A percentile compares a stretch with the other conserved stretches of the same genome.
These are phyloP conservation scores for Entophlyctis luteolus DNA, from an alignment of 192 early-diverging fungal species.

Conservation along the genomic window DNA sequence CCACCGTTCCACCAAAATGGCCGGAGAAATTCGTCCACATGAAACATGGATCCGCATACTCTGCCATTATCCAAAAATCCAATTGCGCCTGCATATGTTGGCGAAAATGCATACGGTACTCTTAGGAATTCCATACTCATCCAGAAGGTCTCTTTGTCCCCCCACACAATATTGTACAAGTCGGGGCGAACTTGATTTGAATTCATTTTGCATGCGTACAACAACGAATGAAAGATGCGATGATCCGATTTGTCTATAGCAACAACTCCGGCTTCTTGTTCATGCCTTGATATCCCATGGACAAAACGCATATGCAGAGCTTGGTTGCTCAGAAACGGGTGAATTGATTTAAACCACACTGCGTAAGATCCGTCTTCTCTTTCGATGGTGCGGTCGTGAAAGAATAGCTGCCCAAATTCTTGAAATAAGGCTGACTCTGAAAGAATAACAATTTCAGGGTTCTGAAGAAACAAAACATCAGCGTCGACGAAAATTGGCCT, in stretches of 20 bases:
- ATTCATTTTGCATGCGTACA: conserved; percentile 57
- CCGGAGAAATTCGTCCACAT: conserved; percentile 7
- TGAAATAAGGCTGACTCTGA: conserved; percentile 24
- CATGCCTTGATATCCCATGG: conserved; percentile 41
- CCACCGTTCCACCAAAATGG: conserved; percentile 37
- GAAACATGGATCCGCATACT: conserved; percentile 20
- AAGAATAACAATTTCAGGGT: conserved; percentile 51
- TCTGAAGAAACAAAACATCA: conserved; percentile 62
- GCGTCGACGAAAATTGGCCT: conserved; percentile 68
- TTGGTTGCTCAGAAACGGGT: conserved; percentile 44
- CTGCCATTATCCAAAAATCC: conserved; percentile 32
- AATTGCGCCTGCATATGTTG: conserved; percentile 51
- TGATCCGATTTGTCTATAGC: conserved; percentile 53
- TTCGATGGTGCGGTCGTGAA: conserved; percentile 50
- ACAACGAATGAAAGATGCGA: conserved; percentile 42
- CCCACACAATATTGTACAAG: conserved; percentile 18
- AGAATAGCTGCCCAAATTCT: conserved; percentile 51
- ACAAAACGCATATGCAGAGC: conserved; percentile 40
- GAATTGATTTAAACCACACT: conserved; percentile 48
- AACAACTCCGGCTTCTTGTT: conserved; percentile 66
- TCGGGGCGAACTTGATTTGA: not conserved
- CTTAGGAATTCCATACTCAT: conserved; percentile 58
- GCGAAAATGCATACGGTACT: conserved; percentile 53
- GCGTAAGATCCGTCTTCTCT: conserved; percentile 8
- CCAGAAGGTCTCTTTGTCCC: conserved; percentile 34